Evolutionary conservation across 495 filamentous ascomycete genomes (phyloP), one percentile per base, ranked within the genome.

Genomic region (Emericellopsis terricola): DNA sequence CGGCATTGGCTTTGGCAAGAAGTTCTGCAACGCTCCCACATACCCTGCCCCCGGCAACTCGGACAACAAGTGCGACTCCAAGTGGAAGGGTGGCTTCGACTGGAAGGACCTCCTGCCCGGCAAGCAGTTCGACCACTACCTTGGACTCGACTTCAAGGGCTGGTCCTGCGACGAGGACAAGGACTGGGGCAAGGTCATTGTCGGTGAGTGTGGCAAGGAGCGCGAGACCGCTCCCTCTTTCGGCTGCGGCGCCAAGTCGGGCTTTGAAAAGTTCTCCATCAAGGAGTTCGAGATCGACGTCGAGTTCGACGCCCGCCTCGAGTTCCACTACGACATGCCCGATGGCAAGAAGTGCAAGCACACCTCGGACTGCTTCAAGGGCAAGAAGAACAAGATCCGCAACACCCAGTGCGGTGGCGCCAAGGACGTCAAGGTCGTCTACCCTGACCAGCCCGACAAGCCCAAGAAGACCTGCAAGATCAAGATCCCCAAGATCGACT

Each of bases 321-420:
- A 85, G 53, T 80, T 91, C 57, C 65, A 79, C 60, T 92, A 84
- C 56, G 60, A 60, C 46, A 86, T 92, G 81, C 68, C 73, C 2
- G 78, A 84, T 50, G 76, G 75, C 37, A 73, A 70, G 27, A 68
- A 56, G 37, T 94, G 87, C 71, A 81, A 74, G 54, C 74, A 84
- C 52, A 71, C 64, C 26, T 59, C 66, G 36, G 43, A 55, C 19
- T 89, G 80, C 67, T 63, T 59, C 33, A 55, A 68, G 31, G 59
- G 60, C 16, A 19, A 35, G 13, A 80, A 79, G 46, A 71, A 72
- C 33, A 65, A 60, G 34, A 63, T 93, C 41, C 52, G 65, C 53
- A 93, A 93, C 64, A 69, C 62, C 39, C 83, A 93, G 62, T 94
- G 86, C 52, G 87, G 85, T 66, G 85, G 86, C 57, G 86, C 86